Percentiles rank a stretch among this genome's conserved stretches.
Evolutionary conservation across 2,329 filamentous ascomycete species (phyloP).

Genomic region (Rhytidhysteron rufulum): DNA sequence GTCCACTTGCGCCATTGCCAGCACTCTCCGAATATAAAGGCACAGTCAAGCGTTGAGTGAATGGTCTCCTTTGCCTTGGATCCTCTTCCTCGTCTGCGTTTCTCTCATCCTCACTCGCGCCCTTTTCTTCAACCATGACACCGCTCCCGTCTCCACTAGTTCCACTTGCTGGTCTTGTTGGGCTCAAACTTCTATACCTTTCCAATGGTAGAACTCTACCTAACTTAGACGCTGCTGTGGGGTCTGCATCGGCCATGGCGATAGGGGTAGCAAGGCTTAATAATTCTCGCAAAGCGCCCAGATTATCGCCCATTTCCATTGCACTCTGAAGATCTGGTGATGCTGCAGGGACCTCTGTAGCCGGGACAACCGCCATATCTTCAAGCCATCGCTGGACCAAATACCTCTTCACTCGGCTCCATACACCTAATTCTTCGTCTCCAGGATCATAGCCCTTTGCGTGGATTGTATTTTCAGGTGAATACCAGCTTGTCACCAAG

Average conservation of each 20-base stretch:
- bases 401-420: conserved; percentile 36
- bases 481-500: conserved; percentile 46
- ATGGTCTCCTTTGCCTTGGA: background rate
- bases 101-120: conserved; percentile 32
- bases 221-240: conserved; percentile 27
- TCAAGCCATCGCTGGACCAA: conserved; percentile 41
- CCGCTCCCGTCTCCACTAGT: conserved; percentile 18
- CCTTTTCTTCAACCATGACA: conserved; percentile 41
- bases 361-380: conserved; percentile 25
- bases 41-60: conserved; percentile 14
- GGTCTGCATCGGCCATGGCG: conserved; percentile 34
- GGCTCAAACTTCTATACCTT: conserved; percentile 29
- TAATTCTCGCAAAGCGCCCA: conserved; percentile 30
- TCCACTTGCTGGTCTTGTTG: conserved; percentile 16
- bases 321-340: conserved; percentile 5
- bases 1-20: background rate
- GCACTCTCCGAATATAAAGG: conserved; percentile 11
- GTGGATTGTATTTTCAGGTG: conserved; percentile 37
- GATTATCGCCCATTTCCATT: conserved; percentile 10
- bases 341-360: conserved; percentile 8
- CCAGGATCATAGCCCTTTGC: conserved; percentile 27
- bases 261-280: conserved; percentile 32
- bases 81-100: conserved; percentile 15
- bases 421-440: conserved; percentile 37
- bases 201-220: conserved; percentile 14